These are phyloP conservation scores for Fusarium chaquense DNA, from an alignment of 2,329 filamentous ascomycete species.

Conservation along the genomic window DNA sequence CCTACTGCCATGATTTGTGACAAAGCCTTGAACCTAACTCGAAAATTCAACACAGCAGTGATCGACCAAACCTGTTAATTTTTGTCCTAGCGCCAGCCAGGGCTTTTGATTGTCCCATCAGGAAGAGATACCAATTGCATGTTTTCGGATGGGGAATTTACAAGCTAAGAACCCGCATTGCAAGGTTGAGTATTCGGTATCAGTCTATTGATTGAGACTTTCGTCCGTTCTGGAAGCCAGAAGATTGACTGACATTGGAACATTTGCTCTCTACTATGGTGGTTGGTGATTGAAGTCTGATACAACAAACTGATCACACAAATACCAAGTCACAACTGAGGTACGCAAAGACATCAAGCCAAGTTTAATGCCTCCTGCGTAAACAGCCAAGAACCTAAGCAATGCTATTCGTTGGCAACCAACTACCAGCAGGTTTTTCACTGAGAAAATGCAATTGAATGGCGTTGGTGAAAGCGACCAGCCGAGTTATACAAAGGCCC, in stretches of 20 bases:
- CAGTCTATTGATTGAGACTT: background rate
- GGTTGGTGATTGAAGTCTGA: background rate
- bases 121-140: conserved; percentile 22
- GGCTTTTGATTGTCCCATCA: conserved; percentile 7
- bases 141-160: conserved; percentile 20
- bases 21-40: conserved; percentile 8
- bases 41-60: background rate
- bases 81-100: conserved; percentile 10
- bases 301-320: background rate
- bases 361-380: conserved; percentile 3
- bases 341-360: background rate
- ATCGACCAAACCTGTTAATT: conserved; percentile 5
- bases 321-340: conserved; percentile 7
- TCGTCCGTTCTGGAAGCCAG: background rate
- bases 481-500: conserved; percentile 21
- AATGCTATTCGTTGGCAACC: conserved; percentile 6
- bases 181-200: background rate
- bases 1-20: background rate
- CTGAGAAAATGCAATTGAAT: conserved; percentile 6
- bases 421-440: conserved; percentile 20
- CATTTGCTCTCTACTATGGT: background rate
- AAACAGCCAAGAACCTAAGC: conserved; percentile 27
- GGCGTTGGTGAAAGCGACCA: conserved; percentile 22
- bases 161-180: conserved; percentile 5
- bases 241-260: background rate